phyloP scores from a whole-genome alignment of 2,329 filamentous ascomycete genomes.

The Ceratocystis papillata region DNA sequence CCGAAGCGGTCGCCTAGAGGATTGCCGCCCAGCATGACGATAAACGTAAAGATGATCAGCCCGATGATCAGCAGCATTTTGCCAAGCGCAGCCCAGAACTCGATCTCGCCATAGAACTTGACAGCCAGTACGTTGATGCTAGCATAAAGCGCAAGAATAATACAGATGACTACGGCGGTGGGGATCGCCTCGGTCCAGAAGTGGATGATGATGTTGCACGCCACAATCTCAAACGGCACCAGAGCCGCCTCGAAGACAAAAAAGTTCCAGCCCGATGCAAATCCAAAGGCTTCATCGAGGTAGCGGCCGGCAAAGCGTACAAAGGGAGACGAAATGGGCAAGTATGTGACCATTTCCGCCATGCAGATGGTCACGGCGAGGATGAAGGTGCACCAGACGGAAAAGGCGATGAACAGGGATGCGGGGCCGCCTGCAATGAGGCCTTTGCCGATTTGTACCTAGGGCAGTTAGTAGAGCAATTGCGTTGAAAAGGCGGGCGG shows the following conservation, averaged over 20 bases:
- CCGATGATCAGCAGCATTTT: slow-evolving; percentile 63
- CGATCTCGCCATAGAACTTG: slow-evolving; percentile 63
- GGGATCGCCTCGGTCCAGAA: slow-evolving; percentile 54
- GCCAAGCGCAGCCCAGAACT: slow-evolving; percentile 63
- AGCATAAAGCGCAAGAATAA: slow-evolving; percentile 38
- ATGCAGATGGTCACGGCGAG: slow-evolving; percentile 50
- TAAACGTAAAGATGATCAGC: slow-evolving; percentile 65
- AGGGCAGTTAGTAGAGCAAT: slow-evolving; percentile 15
- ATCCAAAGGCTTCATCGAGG: slow-evolving; percentile 64
- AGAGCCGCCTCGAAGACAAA: slow-evolving; percentile 59
- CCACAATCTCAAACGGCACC: slow-evolving; percentile 57
- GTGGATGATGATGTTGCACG: slow-evolving; percentile 51
- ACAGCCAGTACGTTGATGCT: slow-evolving; percentile 62
- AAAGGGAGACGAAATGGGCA: slow-evolving; percentile 68
- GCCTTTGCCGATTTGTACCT: slow-evolving; percentile 43
- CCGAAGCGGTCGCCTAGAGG: slow-evolving; percentile 61
- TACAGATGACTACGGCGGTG: slow-evolving; percentile 50
- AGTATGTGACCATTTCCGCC: slow-evolving; percentile 66
- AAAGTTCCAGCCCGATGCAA: slow-evolving; percentile 64
- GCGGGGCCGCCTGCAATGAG: slow-evolving; percentile 49
- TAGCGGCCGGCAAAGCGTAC: slow-evolving; percentile 66
- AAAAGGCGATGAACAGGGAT: slow-evolving; percentile 48
- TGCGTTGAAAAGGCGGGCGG: background rate
- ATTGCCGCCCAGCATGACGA: slow-evolving; percentile 75
- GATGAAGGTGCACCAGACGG: slow-evolving; percentile 51